A percentile compares a stretch with the other conserved stretches of the same genome.
Conservation (phyloP, 139 green algal species). For the Chlamydomonas applanata region DNA sequence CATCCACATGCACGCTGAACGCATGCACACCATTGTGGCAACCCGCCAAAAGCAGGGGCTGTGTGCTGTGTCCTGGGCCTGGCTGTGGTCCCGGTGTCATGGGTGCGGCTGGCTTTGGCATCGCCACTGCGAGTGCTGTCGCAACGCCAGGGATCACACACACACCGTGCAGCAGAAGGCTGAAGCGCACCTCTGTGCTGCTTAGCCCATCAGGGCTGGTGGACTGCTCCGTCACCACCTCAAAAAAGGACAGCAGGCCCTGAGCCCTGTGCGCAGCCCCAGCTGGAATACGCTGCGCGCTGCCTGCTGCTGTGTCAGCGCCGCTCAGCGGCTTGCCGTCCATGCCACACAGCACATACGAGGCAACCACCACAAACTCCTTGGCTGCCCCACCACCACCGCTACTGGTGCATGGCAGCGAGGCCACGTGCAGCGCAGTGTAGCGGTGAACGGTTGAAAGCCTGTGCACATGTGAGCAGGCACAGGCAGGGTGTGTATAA, state of each 20-base stretch:
- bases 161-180: constrained; percentile 3
- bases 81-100: background rate
- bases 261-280: background rate
- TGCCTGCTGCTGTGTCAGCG: background rate
- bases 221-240: background rate
- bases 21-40: constrained; percentile 3
- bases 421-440: constrained; percentile 1
- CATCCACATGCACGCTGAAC: background rate
- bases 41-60: background rate
- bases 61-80: background rate
- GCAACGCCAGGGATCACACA: background rate
- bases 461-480: background rate
- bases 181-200: background rate
- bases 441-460: constrained; percentile 16
- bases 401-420: constrained; percentile 21
- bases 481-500: too few relatives aligned
- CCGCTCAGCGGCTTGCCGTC: background rate
- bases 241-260: constrained; percentile 27
- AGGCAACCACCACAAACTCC: constrained; percentile 28
- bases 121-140: background rate
- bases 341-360: constrained; percentile 14
- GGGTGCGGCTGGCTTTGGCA: background rate
- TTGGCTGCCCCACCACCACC: constrained; percentile 12
- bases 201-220: background rate
- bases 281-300: background rate